Conservation (phyloP, 2,329 filamentous ascomycete species). For the Thielaviopsis punctulata region DNA sequence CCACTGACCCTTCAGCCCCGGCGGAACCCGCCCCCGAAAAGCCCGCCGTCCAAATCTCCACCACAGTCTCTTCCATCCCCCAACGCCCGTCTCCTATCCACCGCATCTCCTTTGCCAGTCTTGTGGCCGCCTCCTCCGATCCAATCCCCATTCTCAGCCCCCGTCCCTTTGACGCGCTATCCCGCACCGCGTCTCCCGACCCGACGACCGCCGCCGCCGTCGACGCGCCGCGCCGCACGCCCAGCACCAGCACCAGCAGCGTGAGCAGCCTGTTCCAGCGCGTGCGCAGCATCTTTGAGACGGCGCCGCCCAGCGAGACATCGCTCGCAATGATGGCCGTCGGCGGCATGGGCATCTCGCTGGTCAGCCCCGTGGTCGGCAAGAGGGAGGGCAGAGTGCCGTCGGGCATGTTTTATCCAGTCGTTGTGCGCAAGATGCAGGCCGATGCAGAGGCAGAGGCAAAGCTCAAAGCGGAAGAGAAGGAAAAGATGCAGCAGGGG, state of each 20-base stretch:
- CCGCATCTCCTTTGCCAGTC: conserved; percentile 3
- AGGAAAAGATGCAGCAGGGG: no score
- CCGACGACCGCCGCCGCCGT: conserved; percentile 1
- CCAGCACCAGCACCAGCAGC: not conserved
- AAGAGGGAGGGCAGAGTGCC: not conserved
- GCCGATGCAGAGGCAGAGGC: not conserved
- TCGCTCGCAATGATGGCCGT: not conserved
- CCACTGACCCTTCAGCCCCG: not conserved
- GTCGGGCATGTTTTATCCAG: not conserved
- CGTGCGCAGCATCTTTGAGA: conserved; percentile 26
- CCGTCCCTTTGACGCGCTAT: not conserved
- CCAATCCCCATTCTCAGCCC: not conserved
- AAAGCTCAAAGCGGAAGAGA: no score
- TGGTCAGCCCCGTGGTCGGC: not conserved
- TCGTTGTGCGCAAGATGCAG: not conserved
- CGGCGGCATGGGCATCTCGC: not conserved
- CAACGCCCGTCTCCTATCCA: conserved; percentile 5
- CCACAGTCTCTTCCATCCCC: not conserved
- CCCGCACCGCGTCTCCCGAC: not conserved
- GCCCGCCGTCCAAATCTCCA: not conserved
- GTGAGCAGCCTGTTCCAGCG: conserved; percentile 21
- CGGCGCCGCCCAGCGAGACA: not conserved
- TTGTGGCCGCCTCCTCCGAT: not conserved
- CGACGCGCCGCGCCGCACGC: not conserved
- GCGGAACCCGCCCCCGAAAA: not conserved